Evolutionary conservation across 2,329 filamentous ascomycete genomes (phyloP), one percentile per base, ranked within the genome.

Genomic region (Coniochaeta sp.): DNA sequence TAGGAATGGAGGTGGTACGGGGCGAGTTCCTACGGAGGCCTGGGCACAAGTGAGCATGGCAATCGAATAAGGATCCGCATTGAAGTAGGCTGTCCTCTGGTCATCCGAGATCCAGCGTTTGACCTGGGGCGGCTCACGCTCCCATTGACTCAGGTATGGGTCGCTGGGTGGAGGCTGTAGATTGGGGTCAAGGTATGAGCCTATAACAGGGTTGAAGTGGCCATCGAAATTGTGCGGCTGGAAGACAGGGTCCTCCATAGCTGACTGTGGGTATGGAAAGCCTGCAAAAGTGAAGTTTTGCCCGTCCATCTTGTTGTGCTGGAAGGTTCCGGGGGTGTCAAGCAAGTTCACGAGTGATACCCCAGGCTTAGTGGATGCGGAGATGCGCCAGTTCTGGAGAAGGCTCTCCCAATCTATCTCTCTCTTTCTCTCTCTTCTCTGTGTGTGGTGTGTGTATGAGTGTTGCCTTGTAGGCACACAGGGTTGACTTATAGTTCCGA

Each of bases 31-130:
- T 16, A 58, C 40, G 26, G 59, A 33, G 16, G 63, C 22, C n/a
- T 55, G 62, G 33, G 56, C 34, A 14, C 40, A 59, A 6, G 31
- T 54, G 62, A 65, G 56, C 26, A 60, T 28, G 26, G 61, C 34
- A n/a, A 61, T 59, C 5, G 64, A 62, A 26, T 67, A 50, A 24
- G 66, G 31, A 31, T 64, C 56, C 33, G 67, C 28, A 28, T 69
- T 62, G 61, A 72, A 68, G 59, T 68, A 61, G 36, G 69, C 47
- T 8, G 67, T 62, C 59, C 69, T 69, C 38, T 68, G 66, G 28
- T 44, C 63, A 19, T 73, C 70, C 8, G 67, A 66, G 93, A 72
- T 31, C 22, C 33, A 58, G 12, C 56, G 56, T 19, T 58, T 44
- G 34, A 58, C 56, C 38, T 43, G 36, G 8, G 34, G 54, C 31